Percentiles rank a stretch among this genome's conserved stretches.
Conservation (phyloP, 768 basidiomycete species). For the Asterophora parasitica region DNA sequence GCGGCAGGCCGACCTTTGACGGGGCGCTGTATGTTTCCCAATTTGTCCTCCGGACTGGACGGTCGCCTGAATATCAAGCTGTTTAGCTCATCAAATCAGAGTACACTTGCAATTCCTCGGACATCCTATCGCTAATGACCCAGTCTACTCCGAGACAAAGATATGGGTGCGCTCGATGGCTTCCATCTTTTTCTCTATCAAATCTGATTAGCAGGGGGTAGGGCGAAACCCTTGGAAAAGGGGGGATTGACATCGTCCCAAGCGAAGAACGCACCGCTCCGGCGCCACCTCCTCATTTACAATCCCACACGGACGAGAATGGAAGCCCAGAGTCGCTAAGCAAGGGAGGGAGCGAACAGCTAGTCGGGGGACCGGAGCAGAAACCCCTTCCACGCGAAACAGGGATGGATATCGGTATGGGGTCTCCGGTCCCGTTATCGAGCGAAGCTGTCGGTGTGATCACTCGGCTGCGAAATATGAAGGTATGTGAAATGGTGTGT, state of each 20-base stretch:
- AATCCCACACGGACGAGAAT: conserved; percentile 29
- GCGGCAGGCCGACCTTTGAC: conserved; percentile 77
- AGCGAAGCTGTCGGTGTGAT: conserved; percentile 76
- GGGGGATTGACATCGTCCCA: conserved; percentile 76
- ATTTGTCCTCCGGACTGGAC: conserved; percentile 2
- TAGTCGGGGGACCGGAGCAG: conserved; percentile 8
- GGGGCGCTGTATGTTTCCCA: conserved; percentile 71
- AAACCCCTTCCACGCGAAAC: conserved; percentile 78
- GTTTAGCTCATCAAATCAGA: conserved; percentile 89
- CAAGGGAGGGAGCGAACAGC: conserved; percentile 12
- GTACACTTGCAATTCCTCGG: conserved; percentile 96
- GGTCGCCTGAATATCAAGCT: conserved; percentile 3
- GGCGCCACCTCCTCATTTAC: conserved; percentile 46
- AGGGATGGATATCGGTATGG: conserved; percentile 83
- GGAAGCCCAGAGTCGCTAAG: conserved; percentile 46
- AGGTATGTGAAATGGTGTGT: conserved; percentile 38
- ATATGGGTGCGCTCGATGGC: conserved; percentile 57
- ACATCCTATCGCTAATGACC: conserved; percentile 91
- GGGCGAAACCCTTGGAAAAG: conserved; percentile 72
- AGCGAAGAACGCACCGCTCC: conserved; percentile 62
- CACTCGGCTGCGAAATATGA: conserved; percentile 74
- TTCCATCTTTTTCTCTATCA: neutral
- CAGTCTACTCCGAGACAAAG: conserved; percentile 76
- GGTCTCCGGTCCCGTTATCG: conserved; percentile 77
- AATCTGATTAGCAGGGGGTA: conserved; percentile 20